Base-by-base conservation (phyloP, 805 yeast species). In the Wickerhamomyces mucosus region DNA sequence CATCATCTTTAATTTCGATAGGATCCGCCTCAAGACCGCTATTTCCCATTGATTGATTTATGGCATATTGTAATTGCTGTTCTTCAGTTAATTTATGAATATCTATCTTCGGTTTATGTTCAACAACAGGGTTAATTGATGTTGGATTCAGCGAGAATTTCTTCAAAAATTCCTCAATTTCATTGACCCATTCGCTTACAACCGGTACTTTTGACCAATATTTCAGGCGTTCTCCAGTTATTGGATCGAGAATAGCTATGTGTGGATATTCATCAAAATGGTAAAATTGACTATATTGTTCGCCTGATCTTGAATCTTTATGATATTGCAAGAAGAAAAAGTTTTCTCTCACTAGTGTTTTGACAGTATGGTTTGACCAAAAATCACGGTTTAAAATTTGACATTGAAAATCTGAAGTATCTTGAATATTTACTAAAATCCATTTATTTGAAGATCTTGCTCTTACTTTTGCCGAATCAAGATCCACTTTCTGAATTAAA, bases 321-420 rank as follows among this genome's bases (percentile, higher is more conserved):
- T 80, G 86, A 52, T 80, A 89, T 55, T 92, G 98, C 36, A 92
- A 56, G 48, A 92, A 89, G 4, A 89, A 55, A 45, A 92, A 92
- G 52, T 79, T 66, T 17, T 71, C 74, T 23, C 62, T 61, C 4
- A 92, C 77, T 3, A 73, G 43, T 13, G 66, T 69, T 51, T 83
- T 86, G 15, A 92, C 67, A 3, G 66, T 65, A 11, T 56, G 41
- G 29, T 79, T 68, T 13, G 92, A 73, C 97, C 97, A 92, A 39
- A 92, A 75, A 55, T 92, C 99, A 38, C 99, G 69, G 55, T 92
- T 92, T 33, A 92, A 59, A 20, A 81, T 77, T 51, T 89, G 97
- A 49, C 96, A 88, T 42, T 74, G 73, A 50, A 92, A 92, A 49
- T 84, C 92, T 1, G 81, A 63, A 17, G 75, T 61, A 47, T 89